A percentile compares a stretch with the other conserved stretches of the same genome.
phyloP scores from a whole-genome alignment of 257 asterid genomes.

The Oldenlandia corymbosa region DNA sequence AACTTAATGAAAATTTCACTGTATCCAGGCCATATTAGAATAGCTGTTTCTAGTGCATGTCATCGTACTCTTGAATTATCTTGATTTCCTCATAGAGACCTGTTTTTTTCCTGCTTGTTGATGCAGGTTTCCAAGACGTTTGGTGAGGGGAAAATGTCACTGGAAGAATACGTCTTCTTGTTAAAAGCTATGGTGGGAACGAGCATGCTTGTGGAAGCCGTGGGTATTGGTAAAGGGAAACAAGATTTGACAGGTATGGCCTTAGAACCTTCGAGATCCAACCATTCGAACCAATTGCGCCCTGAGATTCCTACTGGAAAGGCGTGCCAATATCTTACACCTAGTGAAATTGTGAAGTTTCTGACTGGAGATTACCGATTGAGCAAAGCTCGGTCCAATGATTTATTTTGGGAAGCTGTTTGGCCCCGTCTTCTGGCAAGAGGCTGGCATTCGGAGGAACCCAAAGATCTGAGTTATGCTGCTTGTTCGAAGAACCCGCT shows the following conservation, averaged over 20 bases:
- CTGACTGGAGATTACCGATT: conserved; percentile 68
- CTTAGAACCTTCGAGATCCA: conserved; percentile 43
- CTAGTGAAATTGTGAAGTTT: conserved; percentile 49
- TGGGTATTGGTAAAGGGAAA: conserved; percentile 57
- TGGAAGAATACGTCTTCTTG: conserved; percentile 49
- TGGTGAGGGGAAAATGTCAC: conserved; percentile 41
- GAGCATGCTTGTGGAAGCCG: conserved; percentile 49
- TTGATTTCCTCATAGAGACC: background rate
- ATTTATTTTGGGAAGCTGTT: conserved; percentile 85
- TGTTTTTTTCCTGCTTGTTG: background rate
- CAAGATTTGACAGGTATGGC: conserved; percentile 54
- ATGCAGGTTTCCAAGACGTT: conserved; percentile 46
- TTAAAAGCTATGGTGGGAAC: conserved; percentile 58
- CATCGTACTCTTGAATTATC: background rate
- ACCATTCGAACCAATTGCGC: conserved; percentile 33
- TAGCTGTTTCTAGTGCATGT: conserved; percentile 5
- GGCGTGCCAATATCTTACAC: conserved; percentile 60
- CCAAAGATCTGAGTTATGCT: conserved; percentile 35
- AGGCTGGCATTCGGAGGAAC: conserved; percentile 83
- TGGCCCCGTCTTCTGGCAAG: conserved; percentile 90
- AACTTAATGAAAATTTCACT: background rate
- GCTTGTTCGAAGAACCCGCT: conserved; percentile 33
- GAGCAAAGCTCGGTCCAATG: conserved; percentile 74
- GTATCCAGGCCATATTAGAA: background rate
- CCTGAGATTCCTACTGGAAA: conserved; percentile 68